Percentiles rank a stretch among this genome's conserved stretches.
phyloP scores from a whole-genome alignment of 352 stramenopile genomes.

The Globisporangium solare region DNA sequence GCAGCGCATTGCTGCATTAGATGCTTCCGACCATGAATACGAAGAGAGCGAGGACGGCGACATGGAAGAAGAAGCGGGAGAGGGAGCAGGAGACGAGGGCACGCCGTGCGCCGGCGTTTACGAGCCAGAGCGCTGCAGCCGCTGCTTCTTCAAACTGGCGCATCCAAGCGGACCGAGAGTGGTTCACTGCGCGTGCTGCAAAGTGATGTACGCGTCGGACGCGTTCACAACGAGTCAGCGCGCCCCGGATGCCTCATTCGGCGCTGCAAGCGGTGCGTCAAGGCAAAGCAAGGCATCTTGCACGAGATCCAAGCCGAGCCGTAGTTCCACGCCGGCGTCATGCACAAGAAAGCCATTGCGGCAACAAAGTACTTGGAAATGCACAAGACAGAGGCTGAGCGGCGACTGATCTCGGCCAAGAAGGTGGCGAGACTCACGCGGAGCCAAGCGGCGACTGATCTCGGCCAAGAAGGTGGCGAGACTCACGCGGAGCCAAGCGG shows the following conservation, averaged over 20 bases:
- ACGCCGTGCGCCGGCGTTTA: background rate
- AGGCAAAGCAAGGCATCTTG: background rate
- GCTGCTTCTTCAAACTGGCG: background rate
- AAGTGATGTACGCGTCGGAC: background rate
- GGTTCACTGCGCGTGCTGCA: slow-evolving; percentile 1
- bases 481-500: background rate
- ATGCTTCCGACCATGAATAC: too few relatives aligned
- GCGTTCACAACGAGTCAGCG: slow-evolving; percentile 1
- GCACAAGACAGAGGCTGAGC: background rate
- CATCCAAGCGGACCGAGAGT: background rate
- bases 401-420: background rate
- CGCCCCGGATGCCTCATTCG: background rate
- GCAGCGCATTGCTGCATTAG: too few relatives aligned
- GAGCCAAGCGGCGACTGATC: background rate
- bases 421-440: background rate
- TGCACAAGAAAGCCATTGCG: background rate
- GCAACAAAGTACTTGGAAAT: background rate
- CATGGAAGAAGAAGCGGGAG: too few relatives aligned
- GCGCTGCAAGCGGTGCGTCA: background rate
- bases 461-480: background rate
- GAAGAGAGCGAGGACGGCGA: too few relatives aligned
- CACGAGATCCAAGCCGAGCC: background rate
- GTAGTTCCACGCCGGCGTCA: background rate
- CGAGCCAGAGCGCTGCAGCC: background rate
- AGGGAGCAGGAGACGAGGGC: too few relatives aligned